Evolutionary conservation across 192 early-diverging fungal genomes (phyloP).

Genomic region (Pilobolus umbonatus): DNA sequence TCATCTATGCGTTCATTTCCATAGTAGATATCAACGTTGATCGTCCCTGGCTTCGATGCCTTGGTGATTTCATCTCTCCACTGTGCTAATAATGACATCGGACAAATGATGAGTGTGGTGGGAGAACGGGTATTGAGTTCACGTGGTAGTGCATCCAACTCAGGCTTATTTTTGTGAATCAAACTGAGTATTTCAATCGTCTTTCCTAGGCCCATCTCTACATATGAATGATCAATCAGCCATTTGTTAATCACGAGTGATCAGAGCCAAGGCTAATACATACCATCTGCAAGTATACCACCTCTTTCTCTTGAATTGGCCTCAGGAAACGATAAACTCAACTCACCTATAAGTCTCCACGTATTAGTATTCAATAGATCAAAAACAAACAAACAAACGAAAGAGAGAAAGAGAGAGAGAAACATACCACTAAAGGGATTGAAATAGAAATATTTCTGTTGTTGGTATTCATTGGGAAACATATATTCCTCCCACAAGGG

Average conservation of each 20-base stretch:
- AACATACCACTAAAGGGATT: constrained; percentile 40
- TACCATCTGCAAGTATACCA: constrained; percentile 54
- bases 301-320: constrained; percentile 42
- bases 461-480: constrained; percentile 33
- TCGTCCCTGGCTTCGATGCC: constrained; percentile 31
- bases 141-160: too few relatives aligned
- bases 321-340: constrained; percentile 43
- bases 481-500: constrained; percentile 52
- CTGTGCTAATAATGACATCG: constrained; percentile 49
- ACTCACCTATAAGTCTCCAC: constrained; percentile 33
- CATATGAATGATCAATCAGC: not conserved
- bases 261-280: not conserved
- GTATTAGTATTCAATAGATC: too few relatives aligned
- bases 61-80: constrained; percentile 48
- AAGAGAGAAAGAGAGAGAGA: not conserved
- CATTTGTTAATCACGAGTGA: too few relatives aligned
- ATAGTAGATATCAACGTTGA: constrained; percentile 46
- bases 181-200: constrained; percentile 56
- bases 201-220: constrained; percentile 56
- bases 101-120: constrained; percentile 49
- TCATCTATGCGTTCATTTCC: constrained; percentile 31
- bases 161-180: constrained; percentile 50
- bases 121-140: too few relatives aligned
- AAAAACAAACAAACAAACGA: not conserved
- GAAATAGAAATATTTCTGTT: constrained; percentile 36